Conservation (phyloP, 768 basidiomycete species). For the Inosperma sp. region DNA sequence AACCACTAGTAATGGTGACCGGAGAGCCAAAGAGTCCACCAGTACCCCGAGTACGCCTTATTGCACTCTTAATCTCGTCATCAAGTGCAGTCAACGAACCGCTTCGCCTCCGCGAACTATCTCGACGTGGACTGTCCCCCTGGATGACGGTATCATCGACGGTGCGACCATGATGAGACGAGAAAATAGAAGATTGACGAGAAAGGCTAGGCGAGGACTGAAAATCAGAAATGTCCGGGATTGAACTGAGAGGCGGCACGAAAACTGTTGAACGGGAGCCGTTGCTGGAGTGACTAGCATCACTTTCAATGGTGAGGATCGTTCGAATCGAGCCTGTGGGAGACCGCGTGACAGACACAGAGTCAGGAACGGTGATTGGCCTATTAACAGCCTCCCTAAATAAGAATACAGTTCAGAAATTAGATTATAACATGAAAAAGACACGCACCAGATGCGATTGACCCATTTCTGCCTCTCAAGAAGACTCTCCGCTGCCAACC, state of each 20-base stretch:
- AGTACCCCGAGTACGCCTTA: constrained; percentile 42
- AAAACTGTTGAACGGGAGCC: constrained; percentile 73
- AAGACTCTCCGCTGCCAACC: constrained; percentile 84
- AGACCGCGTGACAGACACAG: constrained; percentile 46
- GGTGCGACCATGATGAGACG: constrained; percentile 59
- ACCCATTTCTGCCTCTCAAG: constrained; percentile 89
- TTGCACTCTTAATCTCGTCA: constrained; percentile 46
- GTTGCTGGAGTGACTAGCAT: constrained; percentile 38
- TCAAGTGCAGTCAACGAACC: constrained; percentile 77
- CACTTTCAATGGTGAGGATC: constrained; percentile 54
- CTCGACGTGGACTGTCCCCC: constrained; percentile 54
- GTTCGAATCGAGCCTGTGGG: constrained; percentile 61
- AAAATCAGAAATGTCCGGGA: constrained; percentile 69
- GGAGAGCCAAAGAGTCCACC: constrained; percentile 49
- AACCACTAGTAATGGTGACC: constrained; percentile 69
- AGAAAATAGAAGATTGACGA: constrained; percentile 44
- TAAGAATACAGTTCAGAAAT: constrained; percentile 5
- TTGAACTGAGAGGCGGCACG: constrained; percentile 66
- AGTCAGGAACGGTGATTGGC: constrained; percentile 42
- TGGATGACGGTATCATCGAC: constrained; percentile 71
- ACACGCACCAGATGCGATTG: constrained; percentile 74
- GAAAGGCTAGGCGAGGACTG: constrained; percentile 33
- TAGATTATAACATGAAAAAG: constrained; percentile 12
- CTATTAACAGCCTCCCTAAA: constrained; percentile 76
- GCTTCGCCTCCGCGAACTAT: constrained; percentile 44